phyloP scores from a whole-genome alignment of 2,329 filamentous ascomycete genomes.

The Aureobasidium sp. region DNA sequence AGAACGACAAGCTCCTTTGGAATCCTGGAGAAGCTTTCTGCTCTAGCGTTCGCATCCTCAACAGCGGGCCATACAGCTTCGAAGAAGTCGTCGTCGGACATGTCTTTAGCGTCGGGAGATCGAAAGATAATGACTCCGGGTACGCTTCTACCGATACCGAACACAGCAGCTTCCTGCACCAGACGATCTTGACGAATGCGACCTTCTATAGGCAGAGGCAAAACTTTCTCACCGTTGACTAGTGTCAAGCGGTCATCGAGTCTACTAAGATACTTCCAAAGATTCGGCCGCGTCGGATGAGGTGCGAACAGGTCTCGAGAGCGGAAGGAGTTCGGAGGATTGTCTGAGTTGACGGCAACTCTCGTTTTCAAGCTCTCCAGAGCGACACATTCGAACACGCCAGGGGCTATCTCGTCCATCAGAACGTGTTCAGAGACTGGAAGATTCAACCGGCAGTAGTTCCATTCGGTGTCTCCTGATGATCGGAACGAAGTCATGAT shows the following conservation, averaged over 20 bases:
- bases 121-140: conserved; percentile 46
- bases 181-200: conserved; percentile 43
- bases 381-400: conserved; percentile 35
- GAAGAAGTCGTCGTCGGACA: conserved; percentile 39
- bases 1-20: conserved; percentile 45
- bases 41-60: conserved; percentile 40
- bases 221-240: conserved; percentile 43
- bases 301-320: conserved; percentile 42
- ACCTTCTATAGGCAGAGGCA: conserved; percentile 44
- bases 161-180: conserved; percentile 49
- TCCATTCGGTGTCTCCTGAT: conserved; percentile 48
- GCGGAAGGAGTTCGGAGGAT: conserved; percentile 36
- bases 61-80: conserved; percentile 42
- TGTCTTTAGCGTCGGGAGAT: conserved; percentile 34
- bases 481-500: conserved; percentile 52
- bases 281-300: conserved; percentile 34
- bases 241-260: conserved; percentile 40
- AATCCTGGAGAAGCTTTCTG: conserved; percentile 46
- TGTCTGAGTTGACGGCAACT: conserved; percentile 36
- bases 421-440: conserved; percentile 21
- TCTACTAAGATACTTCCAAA: conserved; percentile 40
- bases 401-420: conserved; percentile 27
- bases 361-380: conserved; percentile 26
- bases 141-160: conserved; percentile 44
- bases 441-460: conserved; percentile 41